A percentile compares a stretch with the other conserved stretches of the same genome.
phyloP scores from a whole-genome alignment of 805 yeast genomes.

The Ogataea dorogensis region DNA sequence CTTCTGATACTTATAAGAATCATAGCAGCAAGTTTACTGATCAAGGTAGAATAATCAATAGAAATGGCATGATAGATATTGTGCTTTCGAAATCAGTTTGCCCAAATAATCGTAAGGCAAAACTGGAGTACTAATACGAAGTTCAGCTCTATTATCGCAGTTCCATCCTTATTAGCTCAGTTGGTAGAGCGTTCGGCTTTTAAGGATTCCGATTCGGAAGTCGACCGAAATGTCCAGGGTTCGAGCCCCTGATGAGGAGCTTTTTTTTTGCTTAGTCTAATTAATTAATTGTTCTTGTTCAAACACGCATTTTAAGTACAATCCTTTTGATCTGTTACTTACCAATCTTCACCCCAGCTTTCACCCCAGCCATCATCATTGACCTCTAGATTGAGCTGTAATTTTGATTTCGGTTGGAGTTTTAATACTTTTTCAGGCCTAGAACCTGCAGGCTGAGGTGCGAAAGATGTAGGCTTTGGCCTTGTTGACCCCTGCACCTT shows the following conservation, averaged over 20 bases:
- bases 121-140: too few relatives aligned
- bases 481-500: neutral
- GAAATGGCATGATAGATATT: too few relatives aligned
- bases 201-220: conserved; percentile 37
- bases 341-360: conserved; percentile 36
- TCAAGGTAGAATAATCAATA: too few relatives aligned
- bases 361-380: conserved; percentile 46
- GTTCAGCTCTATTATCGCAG: too few relatives aligned
- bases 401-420: conserved; percentile 30
- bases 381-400: conserved; percentile 35
- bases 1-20: too few relatives aligned
- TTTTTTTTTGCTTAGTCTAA: conserved; percentile 24
- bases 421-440: conserved; percentile 19
- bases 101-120: too few relatives aligned
- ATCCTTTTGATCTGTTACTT: too few relatives aligned
- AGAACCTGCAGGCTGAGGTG: neutral
- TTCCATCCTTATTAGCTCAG: conserved; percentile 55
- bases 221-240: conserved; percentile 60
- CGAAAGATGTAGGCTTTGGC: neutral
- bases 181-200: conserved; percentile 72
- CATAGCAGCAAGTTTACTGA: too few relatives aligned
- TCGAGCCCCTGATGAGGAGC: conserved; percentile 61
- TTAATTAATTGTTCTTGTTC: too few relatives aligned
- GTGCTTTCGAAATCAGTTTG: too few relatives aligned
- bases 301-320: too few relatives aligned